A percentile compares a stretch with the other conserved stretches of the same genome.
Evolutionary conservation across 495 filamentous ascomycete genomes (phyloP).

Genomic region (Filosporella fistucella): DNA sequence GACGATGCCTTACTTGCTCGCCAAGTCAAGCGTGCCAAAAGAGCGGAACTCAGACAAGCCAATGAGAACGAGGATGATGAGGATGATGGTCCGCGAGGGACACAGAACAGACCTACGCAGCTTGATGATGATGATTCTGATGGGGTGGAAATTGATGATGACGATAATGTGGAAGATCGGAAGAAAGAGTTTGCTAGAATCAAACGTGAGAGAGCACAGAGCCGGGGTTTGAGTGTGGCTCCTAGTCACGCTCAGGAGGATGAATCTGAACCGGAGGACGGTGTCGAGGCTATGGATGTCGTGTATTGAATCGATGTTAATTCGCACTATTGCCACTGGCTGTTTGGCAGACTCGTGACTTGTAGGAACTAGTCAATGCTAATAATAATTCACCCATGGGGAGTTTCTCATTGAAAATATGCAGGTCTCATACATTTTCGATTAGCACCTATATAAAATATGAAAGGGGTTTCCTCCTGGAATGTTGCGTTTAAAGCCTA

Average conservation of each 20-base stretch:
- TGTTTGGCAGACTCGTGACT: too few species aligned
- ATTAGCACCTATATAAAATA: too few species aligned
- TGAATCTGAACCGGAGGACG: constrained; percentile 4
- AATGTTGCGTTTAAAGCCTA: too few species aligned
- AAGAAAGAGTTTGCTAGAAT: constrained; percentile 4
- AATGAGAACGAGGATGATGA: constrained; percentile 26
- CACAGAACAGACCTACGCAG: constrained; percentile 1
- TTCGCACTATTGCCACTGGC: too few species aligned
- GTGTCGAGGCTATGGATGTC: constrained; percentile 5
- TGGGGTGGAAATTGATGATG: not conserved
- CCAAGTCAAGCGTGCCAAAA: constrained; percentile 31
- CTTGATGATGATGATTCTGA: constrained; percentile 11
- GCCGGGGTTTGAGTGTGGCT: constrained; percentile 4
- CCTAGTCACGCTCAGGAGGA: not conserved
- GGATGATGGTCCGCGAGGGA: constrained; percentile 5
- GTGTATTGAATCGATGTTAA: too few species aligned
- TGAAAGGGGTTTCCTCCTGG: too few species aligned
- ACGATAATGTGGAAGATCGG: not conserved
- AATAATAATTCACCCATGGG: too few species aligned
- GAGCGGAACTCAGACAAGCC: constrained; percentile 27
- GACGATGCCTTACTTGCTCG: constrained; percentile 31
- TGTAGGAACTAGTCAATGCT: too few species aligned
- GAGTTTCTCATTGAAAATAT: too few species aligned
- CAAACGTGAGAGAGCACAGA: constrained; percentile 8
- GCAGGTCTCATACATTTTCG: too few species aligned